Percentiles rank a stretch among this genome's conserved stretches.
Evolutionary conservation across 1,284 basidiomycete species (phyloP).

Genomic region (Irpex sp.): DNA sequence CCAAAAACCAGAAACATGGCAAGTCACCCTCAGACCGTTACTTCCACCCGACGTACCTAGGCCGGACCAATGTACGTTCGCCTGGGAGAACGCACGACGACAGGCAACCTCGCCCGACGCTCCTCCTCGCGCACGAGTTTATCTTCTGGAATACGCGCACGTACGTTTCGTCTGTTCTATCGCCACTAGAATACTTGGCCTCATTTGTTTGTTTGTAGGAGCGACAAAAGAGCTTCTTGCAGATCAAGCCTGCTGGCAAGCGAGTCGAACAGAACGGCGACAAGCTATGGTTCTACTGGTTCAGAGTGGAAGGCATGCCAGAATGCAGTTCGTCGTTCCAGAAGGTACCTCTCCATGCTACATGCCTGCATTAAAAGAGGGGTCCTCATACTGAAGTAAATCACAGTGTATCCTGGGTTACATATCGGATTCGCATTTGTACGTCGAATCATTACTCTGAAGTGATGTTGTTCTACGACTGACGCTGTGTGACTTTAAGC

Average conservation of each 20-base stretch:
- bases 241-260: constrained; percentile 48
- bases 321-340: constrained; percentile 72
- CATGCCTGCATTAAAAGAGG: no score
- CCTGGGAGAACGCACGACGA: constrained; percentile 37
- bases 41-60: constrained; percentile 54
- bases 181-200: constrained; percentile 3
- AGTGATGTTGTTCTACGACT: no score
- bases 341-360: constrained; percentile 70
- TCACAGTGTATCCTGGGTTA: constrained; percentile 81
- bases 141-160: constrained; percentile 16
- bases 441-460: constrained; percentile 20
- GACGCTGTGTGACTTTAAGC: constrained; percentile 40
- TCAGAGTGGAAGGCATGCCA: constrained; percentile 67
- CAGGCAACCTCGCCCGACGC: constrained; percentile 10
- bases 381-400: background rate
- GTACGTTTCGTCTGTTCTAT: constrained; percentile 11
- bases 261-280: constrained; percentile 40
- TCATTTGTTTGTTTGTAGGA: constrained; percentile 42
- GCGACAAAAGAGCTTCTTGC: constrained; percentile 65
- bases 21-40: constrained; percentile 61
- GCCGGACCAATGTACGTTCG: constrained; percentile 64
- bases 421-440: constrained; percentile 84
- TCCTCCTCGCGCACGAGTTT: constrained; percentile 17
- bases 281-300: constrained; percentile 72
- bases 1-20: constrained; percentile 75